Evolutionary conservation across 1,139 yeast genomes (phyloP), one percentile per base, ranked within the genome.

Genomic region (Geotrichum macrosporum): DNA sequence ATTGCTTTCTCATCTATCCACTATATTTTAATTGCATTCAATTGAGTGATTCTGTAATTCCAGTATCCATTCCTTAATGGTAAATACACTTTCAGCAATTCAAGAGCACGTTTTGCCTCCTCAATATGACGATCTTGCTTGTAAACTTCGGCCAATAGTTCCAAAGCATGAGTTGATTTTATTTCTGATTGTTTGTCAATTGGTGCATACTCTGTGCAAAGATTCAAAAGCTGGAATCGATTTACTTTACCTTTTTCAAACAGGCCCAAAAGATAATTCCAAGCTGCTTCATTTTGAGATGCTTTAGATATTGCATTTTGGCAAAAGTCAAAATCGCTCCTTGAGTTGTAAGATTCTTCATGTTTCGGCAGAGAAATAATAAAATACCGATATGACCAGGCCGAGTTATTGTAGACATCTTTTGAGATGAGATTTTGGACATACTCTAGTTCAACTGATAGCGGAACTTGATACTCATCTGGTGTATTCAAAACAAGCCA

Each of bases 341-440:
- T 22, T 10, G 48, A 44, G 20, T 45, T n/a, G n/a, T n/a, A n/a
- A n/a, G n/a, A n/a, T n/a, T n/a, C n/a, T n/a, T n/a, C n/a, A n/a
- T n/a, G n/a, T n/a, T n/a, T n/a, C n/a, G n/a, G n/a, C n/a, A 37
- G 15, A 41, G 39, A 10, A 53, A 54, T 41, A 36, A 84, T 63
- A 58, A 81, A 87, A 68, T 72, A 84, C 46, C 96, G 73, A 65
- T 86, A 94, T 49, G 81, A 76, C 99, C 99, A 92, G 0, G 95
- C 96, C 47, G 95, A 84, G 64, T 92, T 94, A 67, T 92, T 92
- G 57, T 87, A 72, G 18, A 86, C 76, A 64, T 92, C 99, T 6
- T 67, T 59, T 5, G 67, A 65, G 9, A 94, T 65, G 55, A 77
- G 65, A 16, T 55, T 53, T n/a, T 74, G 71, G 1, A 77, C 73